These are phyloP conservation scores for Kregervanrija pseudodelftensis DNA, from an alignment of 805 yeast genomes.

Conservation along the genomic window DNA sequence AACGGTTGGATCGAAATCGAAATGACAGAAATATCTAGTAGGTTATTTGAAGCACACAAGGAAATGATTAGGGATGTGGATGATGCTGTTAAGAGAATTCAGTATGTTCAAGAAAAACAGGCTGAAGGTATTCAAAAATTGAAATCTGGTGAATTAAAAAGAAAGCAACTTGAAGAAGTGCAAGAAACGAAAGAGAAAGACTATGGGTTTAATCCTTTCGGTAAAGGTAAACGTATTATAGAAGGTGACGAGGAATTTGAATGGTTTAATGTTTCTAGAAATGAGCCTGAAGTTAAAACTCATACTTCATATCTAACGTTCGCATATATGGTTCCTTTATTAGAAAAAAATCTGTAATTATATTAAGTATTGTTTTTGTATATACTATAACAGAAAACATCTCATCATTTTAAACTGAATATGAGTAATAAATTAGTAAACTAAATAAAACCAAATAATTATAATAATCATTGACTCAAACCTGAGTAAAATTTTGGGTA, in stretches of 20 bases:
- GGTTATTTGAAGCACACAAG: conserved; percentile 79
- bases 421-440: no score
- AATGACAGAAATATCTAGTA: conserved; percentile 85
- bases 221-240: conserved; percentile 73
- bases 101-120: conserved; percentile 72
- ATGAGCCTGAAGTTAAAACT: conserved; percentile 80
- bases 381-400: no score
- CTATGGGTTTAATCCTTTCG: conserved; percentile 82
- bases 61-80: conserved; percentile 76
- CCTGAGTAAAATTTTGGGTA: no score
- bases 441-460: no score
- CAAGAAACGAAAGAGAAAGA: conserved; percentile 21
- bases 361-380: no score
- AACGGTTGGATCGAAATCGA: conserved; percentile 83
- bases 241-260: conserved; percentile 80
- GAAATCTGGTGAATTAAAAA: conserved; percentile 10
- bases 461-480: no score
- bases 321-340: conserved; percentile 44
- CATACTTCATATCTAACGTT: conserved; percentile 93
- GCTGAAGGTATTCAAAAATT: conserved; percentile 52
- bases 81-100: conserved; percentile 72
- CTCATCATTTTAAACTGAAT: no score
- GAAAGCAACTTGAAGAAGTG: conserved; percentile 8
- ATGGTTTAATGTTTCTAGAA: conserved; percentile 81
- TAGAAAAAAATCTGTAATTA: no score